Percentiles rank a stretch among this genome's conserved stretches.
Evolutionary conservation across 225 moss, liverwort and hornwort species (phyloP).

Genomic region (Bryum argenteum): DNA sequence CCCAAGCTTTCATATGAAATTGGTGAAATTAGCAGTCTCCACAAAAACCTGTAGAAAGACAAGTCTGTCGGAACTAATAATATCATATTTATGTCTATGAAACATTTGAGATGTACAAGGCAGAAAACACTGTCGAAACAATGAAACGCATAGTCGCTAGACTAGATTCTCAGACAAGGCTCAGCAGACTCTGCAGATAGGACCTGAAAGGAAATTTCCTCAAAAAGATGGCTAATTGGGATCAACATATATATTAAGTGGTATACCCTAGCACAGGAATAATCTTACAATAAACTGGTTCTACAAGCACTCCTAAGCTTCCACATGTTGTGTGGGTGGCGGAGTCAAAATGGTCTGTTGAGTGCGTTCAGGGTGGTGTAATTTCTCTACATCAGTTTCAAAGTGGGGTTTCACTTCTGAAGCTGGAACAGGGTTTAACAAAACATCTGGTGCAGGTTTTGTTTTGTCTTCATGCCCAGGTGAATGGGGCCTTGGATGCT

Average conservation of each 20-base stretch:
- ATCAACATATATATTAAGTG: background rate
- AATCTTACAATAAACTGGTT: slow-evolving; percentile 16
- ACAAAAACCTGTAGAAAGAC: slow-evolving; percentile 1
- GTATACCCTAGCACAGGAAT: slow-evolving; percentile 1
- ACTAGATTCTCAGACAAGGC: slow-evolving; percentile 6
- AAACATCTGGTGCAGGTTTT: slow-evolving; percentile 16
- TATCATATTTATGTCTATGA: slow-evolving; percentile 17
- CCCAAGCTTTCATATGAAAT: slow-evolving; percentile 9
- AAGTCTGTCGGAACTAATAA: background rate
- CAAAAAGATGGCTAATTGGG: slow-evolving; percentile 12
- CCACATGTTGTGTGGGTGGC: slow-evolving; percentile 42
- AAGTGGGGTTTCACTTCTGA: slow-evolving; percentile 36
- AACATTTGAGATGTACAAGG: slow-evolving; percentile 22
- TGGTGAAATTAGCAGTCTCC: slow-evolving; percentile 16
- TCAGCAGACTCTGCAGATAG: slow-evolving; percentile 16
- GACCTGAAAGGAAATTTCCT: background rate
- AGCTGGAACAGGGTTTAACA: slow-evolving; percentile 45
- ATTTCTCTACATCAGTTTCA: slow-evolving; percentile 16
- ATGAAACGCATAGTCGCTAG: slow-evolving; percentile 11
- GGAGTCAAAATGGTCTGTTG: slow-evolving; percentile 39
- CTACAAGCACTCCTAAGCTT: slow-evolving; percentile 21
- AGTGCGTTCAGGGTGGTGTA: slow-evolving; percentile 26
- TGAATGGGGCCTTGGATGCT: slow-evolving; percentile 30
- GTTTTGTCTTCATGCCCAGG: slow-evolving; percentile 30
- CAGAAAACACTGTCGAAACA: slow-evolving; percentile 12